phyloP scores from a whole-genome alignment of 2,329 filamentous ascomycete species.

The Colletotrichum spaethianum region DNA sequence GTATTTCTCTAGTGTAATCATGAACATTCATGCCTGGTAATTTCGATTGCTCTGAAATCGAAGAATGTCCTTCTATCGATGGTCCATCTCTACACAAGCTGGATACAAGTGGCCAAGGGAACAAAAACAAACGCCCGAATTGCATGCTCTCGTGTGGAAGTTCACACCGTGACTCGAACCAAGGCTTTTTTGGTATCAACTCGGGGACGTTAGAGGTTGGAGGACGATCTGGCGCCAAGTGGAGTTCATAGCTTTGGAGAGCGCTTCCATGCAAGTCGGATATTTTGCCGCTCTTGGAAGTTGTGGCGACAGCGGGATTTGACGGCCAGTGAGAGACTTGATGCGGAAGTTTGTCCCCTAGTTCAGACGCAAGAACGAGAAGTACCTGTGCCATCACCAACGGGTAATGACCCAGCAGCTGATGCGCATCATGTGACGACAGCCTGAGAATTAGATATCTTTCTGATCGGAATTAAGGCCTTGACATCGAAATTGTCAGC shows the following conservation, averaged over 20 bases:
- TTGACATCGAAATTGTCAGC: no score
- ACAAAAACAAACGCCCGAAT: no score
- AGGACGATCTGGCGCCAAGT: not conserved
- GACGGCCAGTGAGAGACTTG: not conserved
- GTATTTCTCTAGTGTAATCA: no score
- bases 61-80: no score
- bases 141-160: no score
- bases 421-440: not conserved
- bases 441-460: not conserved
- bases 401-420: not conserved
- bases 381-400: not conserved
- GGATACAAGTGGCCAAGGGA: no score
- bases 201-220: not conserved
- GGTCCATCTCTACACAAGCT: no score
- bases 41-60: no score
- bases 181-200: not conserved
- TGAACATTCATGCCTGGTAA: no score
- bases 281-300: not conserved
- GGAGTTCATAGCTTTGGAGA: not conserved
- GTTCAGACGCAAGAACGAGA: not conserved
- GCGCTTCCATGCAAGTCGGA: not conserved
- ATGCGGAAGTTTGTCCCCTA: not conserved
- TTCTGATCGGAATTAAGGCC: no score
- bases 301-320: not conserved
- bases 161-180: no score